Conservation (phyloP, 2,329 filamentous ascomycete species). For the Proliferodiscus dingleyae region DNA sequence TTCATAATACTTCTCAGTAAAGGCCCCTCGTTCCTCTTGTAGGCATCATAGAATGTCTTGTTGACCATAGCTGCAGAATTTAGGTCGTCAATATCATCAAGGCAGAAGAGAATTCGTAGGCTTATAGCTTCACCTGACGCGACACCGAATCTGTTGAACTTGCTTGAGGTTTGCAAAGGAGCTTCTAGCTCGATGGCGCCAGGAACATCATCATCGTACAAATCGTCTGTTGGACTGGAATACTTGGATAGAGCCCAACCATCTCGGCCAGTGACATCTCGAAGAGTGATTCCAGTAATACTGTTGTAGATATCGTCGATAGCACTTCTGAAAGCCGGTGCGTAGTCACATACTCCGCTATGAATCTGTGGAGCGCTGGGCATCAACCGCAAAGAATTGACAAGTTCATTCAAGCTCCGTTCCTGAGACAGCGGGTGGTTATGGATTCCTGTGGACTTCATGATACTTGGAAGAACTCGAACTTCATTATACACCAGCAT, state of each 20-base stretch:
- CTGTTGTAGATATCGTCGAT: conserved; percentile 49
- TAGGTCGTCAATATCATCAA: conserved; percentile 40
- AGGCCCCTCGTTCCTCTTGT: conserved; percentile 40
- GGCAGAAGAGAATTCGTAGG: conserved; percentile 37
- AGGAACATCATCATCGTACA: conserved; percentile 6
- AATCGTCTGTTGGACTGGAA: conserved; percentile 13
- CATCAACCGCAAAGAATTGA: conserved; percentile 40
- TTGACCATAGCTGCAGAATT: conserved; percentile 39
- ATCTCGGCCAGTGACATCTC: conserved; percentile 43
- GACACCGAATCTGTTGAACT: conserved; percentile 4
- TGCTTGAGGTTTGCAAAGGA: conserved; percentile 5
- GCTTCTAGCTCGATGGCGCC: conserved; percentile 16
- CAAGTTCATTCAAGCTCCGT: conserved; percentile 41
- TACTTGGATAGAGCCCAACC: conserved; percentile 47
- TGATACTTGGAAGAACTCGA: conserved; percentile 38
- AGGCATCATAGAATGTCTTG: conserved; percentile 40
- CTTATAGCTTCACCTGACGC: conserved; percentile 30
- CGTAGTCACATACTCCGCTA: conserved; percentile 46
- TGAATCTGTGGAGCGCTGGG: conserved; percentile 41
- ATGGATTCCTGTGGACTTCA: conserved; percentile 28
- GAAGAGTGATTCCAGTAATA: conserved; percentile 43
- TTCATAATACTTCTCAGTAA: conserved; percentile 31
- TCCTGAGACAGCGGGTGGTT: conserved; percentile 26
- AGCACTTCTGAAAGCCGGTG: conserved; percentile 41
- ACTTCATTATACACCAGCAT: conserved; percentile 48